Conservation (phyloP, 805 yeast species). For the Lachancea quebecensis region DNA sequence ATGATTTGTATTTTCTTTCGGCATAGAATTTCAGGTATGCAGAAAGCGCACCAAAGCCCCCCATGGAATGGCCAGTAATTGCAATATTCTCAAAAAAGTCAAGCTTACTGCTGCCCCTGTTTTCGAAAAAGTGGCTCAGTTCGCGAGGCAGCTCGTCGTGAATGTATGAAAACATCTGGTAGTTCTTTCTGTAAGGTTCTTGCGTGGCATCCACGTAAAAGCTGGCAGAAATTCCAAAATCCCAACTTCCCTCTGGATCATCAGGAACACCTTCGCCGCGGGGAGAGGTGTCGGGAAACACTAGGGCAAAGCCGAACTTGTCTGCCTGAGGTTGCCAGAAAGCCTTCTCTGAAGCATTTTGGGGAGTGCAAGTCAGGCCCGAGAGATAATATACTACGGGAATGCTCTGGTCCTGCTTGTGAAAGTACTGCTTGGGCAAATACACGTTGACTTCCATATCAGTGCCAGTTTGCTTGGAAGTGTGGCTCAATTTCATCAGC, state of each 20-base stretch:
- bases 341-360: constrained; percentile 91
- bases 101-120: constrained; percentile 36
- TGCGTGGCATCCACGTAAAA: constrained; percentile 82
- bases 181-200: constrained; percentile 63
- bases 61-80: constrained; percentile 98
- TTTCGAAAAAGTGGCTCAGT: constrained; percentile 35
- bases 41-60: constrained; percentile 88
- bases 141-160: constrained; percentile 60
- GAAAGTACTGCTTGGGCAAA: constrained; percentile 52
- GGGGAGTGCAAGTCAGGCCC: constrained; percentile 90
- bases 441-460: constrained; percentile 80
- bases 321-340: constrained; percentile 76
- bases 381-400: constrained; percentile 79
- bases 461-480: constrained; percentile 57
- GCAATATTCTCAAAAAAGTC: constrained; percentile 57
- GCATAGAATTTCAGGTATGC: constrained; percentile 64
- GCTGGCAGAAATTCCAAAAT: constrained; percentile 93
- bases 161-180: constrained; percentile 82
- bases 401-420: constrained; percentile 29
- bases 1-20: constrained; percentile 53
- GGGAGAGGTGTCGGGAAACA: constrained; percentile 96
- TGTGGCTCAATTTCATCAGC: constrained; percentile 67
- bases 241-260: constrained; percentile 56
- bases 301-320: constrained; percentile 76
- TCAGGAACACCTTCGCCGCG: constrained; percentile 79